Evolutionary conservation across 495 filamentous ascomycete genomes (phyloP), one percentile per base, ranked within the genome.

Genomic region (Penicillium lividum): DNA sequence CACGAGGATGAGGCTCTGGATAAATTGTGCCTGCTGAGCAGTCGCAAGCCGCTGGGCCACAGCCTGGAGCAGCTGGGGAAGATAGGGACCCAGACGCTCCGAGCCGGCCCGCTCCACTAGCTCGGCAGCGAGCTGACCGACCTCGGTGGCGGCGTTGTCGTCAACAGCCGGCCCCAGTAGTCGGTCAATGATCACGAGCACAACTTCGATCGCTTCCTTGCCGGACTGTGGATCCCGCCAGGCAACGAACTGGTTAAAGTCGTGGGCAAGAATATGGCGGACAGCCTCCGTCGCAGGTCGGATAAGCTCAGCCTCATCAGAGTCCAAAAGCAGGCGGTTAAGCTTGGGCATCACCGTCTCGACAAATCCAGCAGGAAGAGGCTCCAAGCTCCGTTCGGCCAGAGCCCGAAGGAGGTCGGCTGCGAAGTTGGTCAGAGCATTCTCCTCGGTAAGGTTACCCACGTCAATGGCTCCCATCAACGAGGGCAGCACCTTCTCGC

Each of bases 61-160:
- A 8, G 93, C 92, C 59, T 85, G 84, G 6, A 98, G 83, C n/a
- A 98, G 85, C 71, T 96, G 90, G 15, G 87, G 84, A 7, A 98
- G 81, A 65, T 90, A 96, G 7, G 92, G 93, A 4, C 94, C 94
- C 18, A 98, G 85, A 46, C 89, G 82, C 62, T 97, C 92, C 27
- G 88, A 85, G 31, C 93, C 92, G 38, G 93, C 94, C 68, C 90
- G 93, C 73, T 98, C 95, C 7, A 98, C 95, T 57, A 98, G 76
- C 68, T 97, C 94, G 0, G 93, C 94, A 0, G 94, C 94, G 50
- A 98, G 82, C 29, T 93, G 91, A 57, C 94, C 94, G 28, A 98
- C 92, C 74, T 98, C 95, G 7, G 91, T 89, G n/a, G 95, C 94
- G 7, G 92, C 89, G 53, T 89, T 89, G 62, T 98, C 94, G 51